Percentiles rank a stretch among this genome's conserved stretches.
Conservation (phyloP, 257 asterid genomes). For the Solanum paucissectum region DNA sequence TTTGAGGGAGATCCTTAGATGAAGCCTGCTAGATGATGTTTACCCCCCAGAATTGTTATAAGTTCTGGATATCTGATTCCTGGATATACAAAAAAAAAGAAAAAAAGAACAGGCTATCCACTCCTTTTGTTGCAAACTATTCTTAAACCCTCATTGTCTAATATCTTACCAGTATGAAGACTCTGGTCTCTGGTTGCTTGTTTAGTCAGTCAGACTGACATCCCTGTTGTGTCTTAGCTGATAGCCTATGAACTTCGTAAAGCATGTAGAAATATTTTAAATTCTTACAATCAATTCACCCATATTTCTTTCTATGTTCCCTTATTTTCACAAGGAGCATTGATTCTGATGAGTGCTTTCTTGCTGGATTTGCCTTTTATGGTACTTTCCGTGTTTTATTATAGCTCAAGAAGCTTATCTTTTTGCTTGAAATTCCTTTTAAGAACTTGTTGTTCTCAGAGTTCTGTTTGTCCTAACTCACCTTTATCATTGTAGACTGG, state of each 20-base stretch:
- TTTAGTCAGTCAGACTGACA: neutral
- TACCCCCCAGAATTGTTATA: neutral
- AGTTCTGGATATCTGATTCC: neutral
- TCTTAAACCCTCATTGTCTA: neutral
- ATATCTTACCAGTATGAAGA: neutral
- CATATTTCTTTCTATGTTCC: neutral
- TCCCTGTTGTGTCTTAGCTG: neutral
- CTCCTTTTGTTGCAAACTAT: neutral
- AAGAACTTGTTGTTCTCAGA: neutral
- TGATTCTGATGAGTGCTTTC: neutral
- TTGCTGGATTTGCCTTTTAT: neutral
- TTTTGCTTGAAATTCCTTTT: neutral
- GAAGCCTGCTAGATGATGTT: neutral
- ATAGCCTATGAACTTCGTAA: neutral
- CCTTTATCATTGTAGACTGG: conserved; percentile 40
- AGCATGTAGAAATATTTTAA: neutral
- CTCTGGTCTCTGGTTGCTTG: neutral
- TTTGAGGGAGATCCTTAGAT: neutral
- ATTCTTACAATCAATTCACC: neutral
- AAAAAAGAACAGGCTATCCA: neutral
- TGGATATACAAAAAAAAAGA: neutral
- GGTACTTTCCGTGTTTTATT: neutral
- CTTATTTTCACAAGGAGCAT: neutral
- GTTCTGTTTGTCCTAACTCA: neutral
- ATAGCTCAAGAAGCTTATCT: neutral